A percentile compares a stretch with the other conserved stretches of the same genome.
Conservation (phyloP, 495 filamentous ascomycete genomes). For the Recurvomyces mirabilis region DNA sequence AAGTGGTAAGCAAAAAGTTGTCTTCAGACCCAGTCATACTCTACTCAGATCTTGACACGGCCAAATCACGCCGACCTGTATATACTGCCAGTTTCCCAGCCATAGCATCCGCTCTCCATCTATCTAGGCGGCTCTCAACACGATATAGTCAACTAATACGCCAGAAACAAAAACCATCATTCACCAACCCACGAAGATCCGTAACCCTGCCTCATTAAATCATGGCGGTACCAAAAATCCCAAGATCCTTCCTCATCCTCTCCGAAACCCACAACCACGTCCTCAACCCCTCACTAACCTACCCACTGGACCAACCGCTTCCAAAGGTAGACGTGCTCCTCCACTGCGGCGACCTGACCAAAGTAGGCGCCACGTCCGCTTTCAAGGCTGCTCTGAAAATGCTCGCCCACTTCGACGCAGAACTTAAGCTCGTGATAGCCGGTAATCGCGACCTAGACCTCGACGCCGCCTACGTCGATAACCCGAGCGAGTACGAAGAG, state of each 20-base stretch:
- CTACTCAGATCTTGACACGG: too few species aligned
- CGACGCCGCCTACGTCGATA: slow-evolving; percentile 6
- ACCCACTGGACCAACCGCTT: background rate
- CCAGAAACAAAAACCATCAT: too few species aligned
- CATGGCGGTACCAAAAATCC: too few species aligned
- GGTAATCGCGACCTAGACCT: slow-evolving; percentile 20
- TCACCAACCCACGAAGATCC: too few species aligned
- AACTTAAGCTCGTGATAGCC: slow-evolving; percentile 20
- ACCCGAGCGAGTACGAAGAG: background rate
- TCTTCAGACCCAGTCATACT: too few species aligned
- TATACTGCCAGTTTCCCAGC: too few species aligned
- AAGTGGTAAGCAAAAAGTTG: too few species aligned
- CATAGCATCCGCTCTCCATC: too few species aligned
- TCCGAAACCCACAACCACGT: slow-evolving; percentile 11
- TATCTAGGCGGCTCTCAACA: too few species aligned
- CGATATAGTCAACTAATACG: too few species aligned
- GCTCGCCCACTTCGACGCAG: slow-evolving; percentile 13
- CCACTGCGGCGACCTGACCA: slow-evolving; percentile 18
- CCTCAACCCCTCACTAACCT: background rate
- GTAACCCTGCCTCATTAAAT: too few species aligned
- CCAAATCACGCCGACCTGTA: too few species aligned
- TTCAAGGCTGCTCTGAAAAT: slow-evolving; percentile 7
- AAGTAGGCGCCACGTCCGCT: slow-evolving; percentile 11
- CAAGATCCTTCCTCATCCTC: slow-evolving; percentile 10
- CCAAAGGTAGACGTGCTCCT: slow-evolving; percentile 15